Base-by-base conservation (phyloP, 495 filamentous ascomycete genomes). In the Chaetomium tenue region DNA sequence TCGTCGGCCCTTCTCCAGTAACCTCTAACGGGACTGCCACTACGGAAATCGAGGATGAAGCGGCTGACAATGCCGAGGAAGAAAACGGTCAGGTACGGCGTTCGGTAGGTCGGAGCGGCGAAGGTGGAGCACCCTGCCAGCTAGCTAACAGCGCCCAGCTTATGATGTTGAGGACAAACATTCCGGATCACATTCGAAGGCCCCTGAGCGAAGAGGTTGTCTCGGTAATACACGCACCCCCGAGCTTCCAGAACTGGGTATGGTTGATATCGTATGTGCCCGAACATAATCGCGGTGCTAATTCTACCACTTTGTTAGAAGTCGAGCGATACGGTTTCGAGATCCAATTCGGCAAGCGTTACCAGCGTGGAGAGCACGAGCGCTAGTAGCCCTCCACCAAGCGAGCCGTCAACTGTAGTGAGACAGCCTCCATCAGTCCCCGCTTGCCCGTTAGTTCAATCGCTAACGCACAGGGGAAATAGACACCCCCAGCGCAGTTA, bases 181-280 rank as follows among this genome's bases (percentile, higher is more conserved):
- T 87, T 15, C 74, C 81, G 60, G 81, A 83, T 33, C 75, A 82
- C 25, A 71, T 81, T 63, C 81, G 81, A 68, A 76, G 79, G 61
- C 79, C 82, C 25, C 78, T 82, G 44, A 84, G 87, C 64, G 88
- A 93, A 62, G 91, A 93, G 58, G 84, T 90, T 25, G 81, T 88
- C 63, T 96, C 92, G 3, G 92, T 94, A 55, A 96, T 96, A 69
- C 91, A 95, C 78, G 91, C 89, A 23, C 92, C 92, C 5, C 77
- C 88, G 67, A 89, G 88, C 46, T 96, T 92, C 76, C 82, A 84
- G 56, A 82, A 83, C 60, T 93, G 93, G 83, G 90, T 93, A 70
- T 78, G 77, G 22, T 58, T 18, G 54, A 11, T 30, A 28, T 20
- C 42, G 56, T 54, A 16, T n/a, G 37, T 37, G 47, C 13, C 40